Percentiles rank a stretch among this genome's conserved stretches.
These are phyloP conservation scores for Bombardia bombarda DNA, from an alignment of 495 filamentous ascomycete species.

Conservation along the genomic window DNA sequence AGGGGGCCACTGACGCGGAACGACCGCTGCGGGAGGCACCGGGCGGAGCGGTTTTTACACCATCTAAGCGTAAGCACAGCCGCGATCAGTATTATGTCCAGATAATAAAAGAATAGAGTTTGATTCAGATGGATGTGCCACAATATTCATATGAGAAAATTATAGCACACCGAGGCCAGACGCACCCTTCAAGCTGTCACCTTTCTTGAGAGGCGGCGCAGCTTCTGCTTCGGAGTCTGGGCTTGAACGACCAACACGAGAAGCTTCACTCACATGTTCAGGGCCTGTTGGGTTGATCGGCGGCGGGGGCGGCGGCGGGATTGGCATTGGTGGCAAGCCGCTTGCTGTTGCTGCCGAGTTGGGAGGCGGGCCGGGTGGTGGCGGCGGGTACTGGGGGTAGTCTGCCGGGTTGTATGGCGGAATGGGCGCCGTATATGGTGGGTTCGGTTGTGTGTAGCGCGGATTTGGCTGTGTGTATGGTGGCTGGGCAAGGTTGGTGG, in stretches of 20 bases:
- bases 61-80: too few species aligned
- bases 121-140: too few species aligned
- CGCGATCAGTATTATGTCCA: too few species aligned
- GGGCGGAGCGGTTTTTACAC: conserved; percentile 21
- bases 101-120: too few species aligned
- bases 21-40: too few species aligned
- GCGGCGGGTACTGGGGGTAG: conserved; percentile 26
- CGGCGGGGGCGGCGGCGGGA: too few species aligned
- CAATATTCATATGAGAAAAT: background rate
- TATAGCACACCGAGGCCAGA: conserved; percentile 10
- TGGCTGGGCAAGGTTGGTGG: conserved; percentile 23
- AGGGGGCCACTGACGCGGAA: too few species aligned
- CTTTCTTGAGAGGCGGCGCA: conserved; percentile 6
- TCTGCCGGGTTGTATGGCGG: conserved; percentile 28
- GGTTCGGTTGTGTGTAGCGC: too few species aligned
- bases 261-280: conserved; percentile 33
- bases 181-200: conserved; percentile 21
- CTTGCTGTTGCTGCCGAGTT: conserved; percentile 9
- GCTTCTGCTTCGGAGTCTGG: conserved; percentile 13
- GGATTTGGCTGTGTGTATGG: too few species aligned
- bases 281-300: conserved; percentile 15
- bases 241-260: conserved; percentile 20
- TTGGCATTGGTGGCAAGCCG: too few species aligned
- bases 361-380: conserved; percentile 25
- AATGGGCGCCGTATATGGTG: background rate